These are phyloP conservation scores for Coemansia sp. DNA, from an alignment of 192 early-diverging fungal genomes.

Conservation along the genomic window DNA sequence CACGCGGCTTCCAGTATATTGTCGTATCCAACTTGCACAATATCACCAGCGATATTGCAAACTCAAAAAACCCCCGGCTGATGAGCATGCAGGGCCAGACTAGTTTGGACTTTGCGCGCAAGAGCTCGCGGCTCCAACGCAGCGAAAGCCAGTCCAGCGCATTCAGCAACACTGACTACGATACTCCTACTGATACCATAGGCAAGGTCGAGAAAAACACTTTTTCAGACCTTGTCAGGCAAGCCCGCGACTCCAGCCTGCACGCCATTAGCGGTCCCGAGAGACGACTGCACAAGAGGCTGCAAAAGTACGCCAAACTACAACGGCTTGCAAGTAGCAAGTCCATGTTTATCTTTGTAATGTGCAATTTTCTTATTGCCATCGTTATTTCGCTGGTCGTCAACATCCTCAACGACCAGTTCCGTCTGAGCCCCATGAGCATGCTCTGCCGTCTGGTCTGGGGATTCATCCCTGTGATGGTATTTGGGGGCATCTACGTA, in stretches of 20 bases:
- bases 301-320: conserved; percentile 34
- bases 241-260: not conserved
- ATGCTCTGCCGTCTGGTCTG: conserved; percentile 27
- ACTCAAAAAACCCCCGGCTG: conserved; percentile 22
- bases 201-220: conserved; percentile 12
- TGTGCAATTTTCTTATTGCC: conserved; percentile 15
- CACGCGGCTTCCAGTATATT: conserved; percentile 32
- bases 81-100: conserved; percentile 8
- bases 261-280: conserved; percentile 9
- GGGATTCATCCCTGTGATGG: conserved; percentile 29
- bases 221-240: conserved; percentile 2
- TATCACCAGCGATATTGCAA: conserved; percentile 31
- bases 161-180: conserved; percentile 35
- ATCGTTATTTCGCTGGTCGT: conserved; percentile 28
- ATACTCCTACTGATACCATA: not conserved
- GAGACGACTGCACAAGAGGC: conserved; percentile 16
- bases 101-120: not conserved
- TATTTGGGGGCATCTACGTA: conserved; percentile 9
- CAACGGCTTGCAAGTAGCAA: conserved; percentile 26
- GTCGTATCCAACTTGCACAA: conserved; percentile 40
- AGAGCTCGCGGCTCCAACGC: conserved; percentile 4
- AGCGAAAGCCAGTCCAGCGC: conserved; percentile 34
- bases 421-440: conserved; percentile 20
- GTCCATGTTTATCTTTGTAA: conserved; percentile 16
- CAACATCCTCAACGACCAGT: conserved; percentile 45